Evolutionary conservation across 2,329 filamentous ascomycete species (phyloP).

Genomic region (Ploettnerulaceae sp.): DNA sequence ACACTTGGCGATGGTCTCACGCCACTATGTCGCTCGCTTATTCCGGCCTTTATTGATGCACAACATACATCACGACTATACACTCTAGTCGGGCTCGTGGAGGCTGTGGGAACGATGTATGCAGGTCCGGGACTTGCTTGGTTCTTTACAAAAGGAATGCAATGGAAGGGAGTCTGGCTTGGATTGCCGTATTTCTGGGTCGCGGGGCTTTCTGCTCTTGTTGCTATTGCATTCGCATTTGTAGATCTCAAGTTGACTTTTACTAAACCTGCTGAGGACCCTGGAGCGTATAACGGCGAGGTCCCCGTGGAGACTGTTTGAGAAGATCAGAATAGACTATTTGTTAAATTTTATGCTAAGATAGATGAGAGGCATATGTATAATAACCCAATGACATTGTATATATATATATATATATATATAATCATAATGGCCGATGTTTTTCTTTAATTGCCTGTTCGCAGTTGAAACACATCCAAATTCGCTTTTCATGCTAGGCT

Average conservation of each 20-base stretch:
- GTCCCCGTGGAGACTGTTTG: background rate
- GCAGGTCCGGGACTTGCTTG: slow-evolving; percentile 5
- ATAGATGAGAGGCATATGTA: too few relatives aligned
- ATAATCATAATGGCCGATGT: too few relatives aligned
- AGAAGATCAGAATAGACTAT: too few relatives aligned
- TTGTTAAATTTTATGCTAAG: too few relatives aligned
- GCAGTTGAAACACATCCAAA: too few relatives aligned
- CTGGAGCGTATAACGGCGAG: too few relatives aligned
- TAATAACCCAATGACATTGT: too few relatives aligned
- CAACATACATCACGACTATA: slow-evolving; percentile 7
- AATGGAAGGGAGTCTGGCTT: slow-evolving; percentile 4
- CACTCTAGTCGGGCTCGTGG: slow-evolving; percentile 3
- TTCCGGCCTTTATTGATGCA: slow-evolving; percentile 6
- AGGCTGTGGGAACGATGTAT: slow-evolving; percentile 7
- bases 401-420: too few relatives aligned
- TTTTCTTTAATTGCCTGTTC: too few relatives aligned
- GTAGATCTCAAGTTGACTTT: background rate
- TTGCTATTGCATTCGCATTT: slow-evolving; percentile 1
- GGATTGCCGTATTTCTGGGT: slow-evolving; percentile 9
- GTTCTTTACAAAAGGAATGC: slow-evolving; percentile 5
- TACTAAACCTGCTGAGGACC: too few relatives aligned
- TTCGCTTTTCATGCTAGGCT: too few relatives aligned
- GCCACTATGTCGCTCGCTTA: slow-evolving; percentile 5
- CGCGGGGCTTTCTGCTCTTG: background rate
- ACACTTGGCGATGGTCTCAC: slow-evolving; percentile 6